Conservation (phyloP, 148 eudicot species). For the Nyssa sinensis region DNA sequence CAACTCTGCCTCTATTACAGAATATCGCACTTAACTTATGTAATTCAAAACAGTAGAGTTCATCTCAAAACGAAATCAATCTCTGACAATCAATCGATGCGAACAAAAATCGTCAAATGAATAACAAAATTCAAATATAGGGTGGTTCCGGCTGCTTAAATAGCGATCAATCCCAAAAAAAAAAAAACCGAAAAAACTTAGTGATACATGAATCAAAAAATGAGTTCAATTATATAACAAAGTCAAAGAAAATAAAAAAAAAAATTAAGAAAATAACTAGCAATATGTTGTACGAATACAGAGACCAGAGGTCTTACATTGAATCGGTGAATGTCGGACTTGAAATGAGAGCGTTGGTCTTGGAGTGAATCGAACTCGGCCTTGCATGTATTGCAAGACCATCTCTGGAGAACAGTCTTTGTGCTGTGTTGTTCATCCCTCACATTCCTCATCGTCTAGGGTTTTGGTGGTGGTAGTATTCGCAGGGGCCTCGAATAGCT, state of each 20-base stretch:
- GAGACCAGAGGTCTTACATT: constrained; percentile 41
- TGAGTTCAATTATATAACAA: too few relatives aligned
- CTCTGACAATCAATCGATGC: not conserved
- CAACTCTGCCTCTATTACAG: too few relatives aligned
- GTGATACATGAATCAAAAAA: too few relatives aligned
- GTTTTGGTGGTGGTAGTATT: constrained; percentile 11
- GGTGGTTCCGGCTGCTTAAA: too few relatives aligned
- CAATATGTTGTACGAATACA: too few relatives aligned
- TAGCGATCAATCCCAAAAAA: too few relatives aligned
- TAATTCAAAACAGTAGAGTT: not conserved
- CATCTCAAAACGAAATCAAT: not conserved
- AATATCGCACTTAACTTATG: too few relatives aligned
- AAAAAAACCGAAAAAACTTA: too few relatives aligned
- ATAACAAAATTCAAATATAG: too few relatives aligned
- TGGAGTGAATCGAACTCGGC: constrained; percentile 69
- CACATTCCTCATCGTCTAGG: constrained; percentile 19
- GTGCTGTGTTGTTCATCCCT: constrained; percentile 13
- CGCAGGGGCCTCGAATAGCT: constrained; percentile 5
- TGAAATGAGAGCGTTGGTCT: constrained; percentile 85
- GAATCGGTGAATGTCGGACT: constrained; percentile 87
- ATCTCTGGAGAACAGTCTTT: constrained; percentile 26
- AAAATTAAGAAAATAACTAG: too few relatives aligned
- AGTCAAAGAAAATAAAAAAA: not conserved
- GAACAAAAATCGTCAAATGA: not conserved
- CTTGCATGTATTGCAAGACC: constrained; percentile 81